A percentile compares a stretch with the other conserved stretches of the same genome.
These are phyloP conservation scores for Microdochium trichocladiopsis DNA, from an alignment of 2,329 filamentous ascomycete species.

Conservation along the genomic window DNA sequence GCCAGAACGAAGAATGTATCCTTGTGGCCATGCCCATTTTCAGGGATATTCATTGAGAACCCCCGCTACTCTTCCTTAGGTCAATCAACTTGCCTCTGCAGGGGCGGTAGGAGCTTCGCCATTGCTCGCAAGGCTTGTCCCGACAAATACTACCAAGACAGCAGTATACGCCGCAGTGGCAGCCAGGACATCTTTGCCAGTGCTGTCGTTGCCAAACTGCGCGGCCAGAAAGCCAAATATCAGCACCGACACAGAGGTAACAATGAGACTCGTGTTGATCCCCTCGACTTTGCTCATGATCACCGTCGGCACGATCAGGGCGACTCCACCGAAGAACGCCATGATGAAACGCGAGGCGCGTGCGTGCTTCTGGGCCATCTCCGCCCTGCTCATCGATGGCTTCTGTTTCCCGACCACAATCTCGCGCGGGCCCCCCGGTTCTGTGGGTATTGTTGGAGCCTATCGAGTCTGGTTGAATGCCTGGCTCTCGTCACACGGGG, in stretches of 20 bases:
- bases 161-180: slow-evolving; percentile 11
- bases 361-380: background rate
- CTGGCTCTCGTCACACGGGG: no score
- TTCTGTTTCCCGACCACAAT: background rate
- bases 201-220: slow-evolving; percentile 1
- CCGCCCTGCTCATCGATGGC: background rate
- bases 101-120: no score
- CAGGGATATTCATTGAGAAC: no score
- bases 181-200: slow-evolving; percentile 6
- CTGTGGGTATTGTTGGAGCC: background rate
- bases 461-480: background rate
- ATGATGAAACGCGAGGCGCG: slow-evolving; percentile 4
- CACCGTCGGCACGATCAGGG: slow-evolving; percentile 9
- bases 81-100: no score
- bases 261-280: slow-evolving; percentile 6
- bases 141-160: slow-evolving; percentile 12
- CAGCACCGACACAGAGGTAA: slow-evolving; percentile 6
- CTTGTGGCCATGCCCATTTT: no score
- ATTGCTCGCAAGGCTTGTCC: slow-evolving; percentile 3
- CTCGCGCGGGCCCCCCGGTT: background rate
- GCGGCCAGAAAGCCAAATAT: slow-evolving; percentile 5
- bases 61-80: no score
- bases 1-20: no score
- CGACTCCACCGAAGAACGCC: slow-evolving; percentile 4
- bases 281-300: slow-evolving; percentile 6